A percentile compares a stretch with the other conserved stretches of the same genome.
Evolutionary conservation across 345 rosid species (phyloP).

Genomic region (Hibiscus tridactylites): DNA sequence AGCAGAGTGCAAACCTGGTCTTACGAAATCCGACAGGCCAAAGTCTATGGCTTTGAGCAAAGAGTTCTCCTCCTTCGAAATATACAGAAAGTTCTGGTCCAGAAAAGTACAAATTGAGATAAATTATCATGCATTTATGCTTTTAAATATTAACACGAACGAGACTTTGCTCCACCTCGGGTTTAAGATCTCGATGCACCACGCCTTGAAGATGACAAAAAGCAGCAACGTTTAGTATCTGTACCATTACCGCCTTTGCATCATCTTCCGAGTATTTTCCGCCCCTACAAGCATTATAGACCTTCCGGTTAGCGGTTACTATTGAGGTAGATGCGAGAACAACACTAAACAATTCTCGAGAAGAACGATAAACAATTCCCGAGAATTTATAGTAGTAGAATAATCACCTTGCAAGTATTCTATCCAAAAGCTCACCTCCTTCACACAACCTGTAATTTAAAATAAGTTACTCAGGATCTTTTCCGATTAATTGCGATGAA

Average conservation of each 20-base stretch:
- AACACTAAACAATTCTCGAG: constrained; percentile 10
- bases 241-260: constrained; percentile 75
- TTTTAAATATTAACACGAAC: constrained; percentile 1
- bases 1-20: constrained; percentile 62
- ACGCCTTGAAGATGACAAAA: constrained; percentile 97
- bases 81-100: constrained; percentile 81
- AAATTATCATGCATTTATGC: background rate
- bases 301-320: constrained; percentile 19
- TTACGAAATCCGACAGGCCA: constrained; percentile 90
- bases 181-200: constrained; percentile 94
- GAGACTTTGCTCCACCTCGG: constrained; percentile 53
- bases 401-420: constrained; percentile 72
- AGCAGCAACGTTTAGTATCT: constrained; percentile 74
- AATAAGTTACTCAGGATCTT: constrained; percentile 5
- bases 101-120: constrained; percentile 24
- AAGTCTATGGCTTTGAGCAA: constrained; percentile 89
- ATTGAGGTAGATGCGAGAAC: background rate
- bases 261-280: constrained; percentile 90
- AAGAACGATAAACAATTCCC: background rate
- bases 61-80: constrained; percentile 73
- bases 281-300: constrained; percentile 40
- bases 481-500: background rate
- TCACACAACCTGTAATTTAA: constrained; percentile 73
- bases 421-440: constrained; percentile 95
- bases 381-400: background rate